Percentiles rank a stretch among this genome's conserved stretches.
Evolutionary conservation across 129 eudicot genomes (phyloP).

Genomic region (Tagetes erecta): DNA sequence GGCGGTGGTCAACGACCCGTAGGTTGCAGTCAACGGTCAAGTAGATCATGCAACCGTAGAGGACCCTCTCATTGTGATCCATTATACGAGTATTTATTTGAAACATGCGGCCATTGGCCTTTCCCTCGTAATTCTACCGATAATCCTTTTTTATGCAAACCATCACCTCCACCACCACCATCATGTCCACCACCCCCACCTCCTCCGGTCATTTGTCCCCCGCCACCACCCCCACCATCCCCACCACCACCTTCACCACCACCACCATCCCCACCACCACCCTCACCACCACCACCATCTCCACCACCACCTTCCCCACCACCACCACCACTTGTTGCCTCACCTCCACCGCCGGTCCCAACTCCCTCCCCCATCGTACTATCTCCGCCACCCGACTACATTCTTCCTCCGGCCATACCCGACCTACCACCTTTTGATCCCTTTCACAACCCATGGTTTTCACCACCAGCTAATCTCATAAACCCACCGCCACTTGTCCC

Average conservation of each 20-base stretch:
- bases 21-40: conserved; percentile 12
- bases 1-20: conserved; percentile 12
- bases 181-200: conserved; percentile 29
- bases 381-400: conserved; percentile 41
- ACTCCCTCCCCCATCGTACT: conserved; percentile 40
- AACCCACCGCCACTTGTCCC: conserved; percentile 33
- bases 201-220: conserved; percentile 26
- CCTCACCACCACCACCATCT: conserved; percentile 30
- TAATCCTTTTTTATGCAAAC: conserved; percentile 47
- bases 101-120: conserved; percentile 66
- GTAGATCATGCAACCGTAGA: conserved; percentile 14
- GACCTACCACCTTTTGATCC: conserved; percentile 34
- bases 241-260: conserved; percentile 27
- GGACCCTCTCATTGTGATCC: conserved; percentile 58
- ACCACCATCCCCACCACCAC: conserved; percentile 11
- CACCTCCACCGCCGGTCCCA: conserved; percentile 41
- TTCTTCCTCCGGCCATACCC: conserved; percentile 42
- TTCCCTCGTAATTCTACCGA: conserved; percentile 47
- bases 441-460: conserved; percentile 32
- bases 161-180: conserved; percentile 29
- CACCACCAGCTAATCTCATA: conserved; percentile 20
- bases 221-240: conserved; percentile 36
- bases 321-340: conserved; percentile 20
- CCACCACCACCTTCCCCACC: conserved; percentile 26
- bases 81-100: conserved; percentile 47